Evolutionary conservation across 257 asterid species (phyloP).

Genomic region (Solanum chiquidenum): DNA sequence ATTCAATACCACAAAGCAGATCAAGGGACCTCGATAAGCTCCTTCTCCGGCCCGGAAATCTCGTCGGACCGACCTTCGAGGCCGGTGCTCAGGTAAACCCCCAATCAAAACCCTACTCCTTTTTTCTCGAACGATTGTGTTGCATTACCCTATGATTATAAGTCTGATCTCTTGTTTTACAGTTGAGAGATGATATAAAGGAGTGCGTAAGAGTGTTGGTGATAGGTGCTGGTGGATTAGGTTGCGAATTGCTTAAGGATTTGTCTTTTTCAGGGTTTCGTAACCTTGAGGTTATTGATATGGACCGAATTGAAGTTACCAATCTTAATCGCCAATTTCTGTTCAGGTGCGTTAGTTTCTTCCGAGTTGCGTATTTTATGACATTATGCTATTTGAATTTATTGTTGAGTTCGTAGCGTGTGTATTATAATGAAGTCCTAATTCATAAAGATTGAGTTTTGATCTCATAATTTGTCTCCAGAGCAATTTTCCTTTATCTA

Average conservation of each 20-base stretch:
- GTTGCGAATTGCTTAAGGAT: conserved; percentile 94
- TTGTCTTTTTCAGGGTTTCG: conserved; percentile 86
- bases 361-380: neutral
- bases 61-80: conserved; percentile 63
- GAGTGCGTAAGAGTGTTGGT: conserved; percentile 75
- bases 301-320: conserved; percentile 95
- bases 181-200: conserved; percentile 81
- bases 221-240: conserved; percentile 98
- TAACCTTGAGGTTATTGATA: conserved; percentile 85
- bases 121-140: conserved; percentile 6
- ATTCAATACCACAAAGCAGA: conserved; percentile 56
- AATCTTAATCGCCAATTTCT: conserved; percentile 95
- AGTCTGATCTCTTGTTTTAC: conserved; percentile 2
- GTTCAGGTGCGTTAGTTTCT: conserved; percentile 45
- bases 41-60: conserved; percentile 78
- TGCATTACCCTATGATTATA: neutral
- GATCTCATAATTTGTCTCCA: neutral
- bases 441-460: neutral
- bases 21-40: conserved; percentile 96
- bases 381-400: neutral
- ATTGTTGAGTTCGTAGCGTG: neutral
- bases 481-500: neutral
- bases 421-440: neutral
- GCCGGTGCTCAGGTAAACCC: conserved; percentile 60
- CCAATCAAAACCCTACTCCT: neutral